A percentile compares a stretch with the other conserved stretches of the same genome.
Evolutionary conservation across 2,329 filamentous ascomycete species (phyloP).

Genomic region (Talaromyces amestolkiae): DNA sequence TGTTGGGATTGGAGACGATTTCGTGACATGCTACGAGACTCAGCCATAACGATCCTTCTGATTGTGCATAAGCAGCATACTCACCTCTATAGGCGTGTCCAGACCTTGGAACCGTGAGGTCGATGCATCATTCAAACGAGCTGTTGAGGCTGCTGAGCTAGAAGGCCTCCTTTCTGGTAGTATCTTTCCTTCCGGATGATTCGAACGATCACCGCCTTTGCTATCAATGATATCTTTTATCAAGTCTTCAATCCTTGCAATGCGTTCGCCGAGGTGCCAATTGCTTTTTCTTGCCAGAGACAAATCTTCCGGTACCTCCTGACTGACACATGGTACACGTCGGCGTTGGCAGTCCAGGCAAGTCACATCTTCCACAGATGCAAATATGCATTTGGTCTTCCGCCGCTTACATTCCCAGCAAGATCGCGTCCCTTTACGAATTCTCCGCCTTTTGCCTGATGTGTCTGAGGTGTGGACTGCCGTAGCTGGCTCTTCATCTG

Average conservation of each 20-base stretch:
- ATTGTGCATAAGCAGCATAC: neutral
- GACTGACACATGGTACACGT: conserved; percentile 25
- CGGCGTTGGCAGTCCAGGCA: conserved; percentile 28
- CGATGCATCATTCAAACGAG: neutral
- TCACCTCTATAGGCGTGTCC: conserved; percentile 2
- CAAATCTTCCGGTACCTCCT: conserved; percentile 26
- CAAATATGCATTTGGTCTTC: conserved; percentile 14
- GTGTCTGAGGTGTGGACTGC: neutral
- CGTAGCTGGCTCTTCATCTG: neutral
- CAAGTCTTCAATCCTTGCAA: conserved; percentile 20
- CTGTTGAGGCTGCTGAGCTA: neutral
- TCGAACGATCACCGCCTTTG: neutral
- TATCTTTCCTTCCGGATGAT: neutral
- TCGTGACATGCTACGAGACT: neutral
- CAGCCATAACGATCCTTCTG: neutral
- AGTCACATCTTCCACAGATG: conserved; percentile 6
- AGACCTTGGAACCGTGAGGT: neutral
- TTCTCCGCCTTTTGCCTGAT: conserved; percentile 14
- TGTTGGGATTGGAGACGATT: neutral
- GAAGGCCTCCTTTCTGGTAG: neutral
- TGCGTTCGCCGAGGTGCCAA: conserved; percentile 21
- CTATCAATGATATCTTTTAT: conserved; percentile 20
- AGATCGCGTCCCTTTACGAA: conserved; percentile 19
- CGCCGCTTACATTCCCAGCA: conserved; percentile 15
- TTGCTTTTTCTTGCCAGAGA: conserved; percentile 19